Base-by-base conservation (phyloP, 2,329 filamentous ascomycete genomes). In the Fusarium vanettenii region DNA sequence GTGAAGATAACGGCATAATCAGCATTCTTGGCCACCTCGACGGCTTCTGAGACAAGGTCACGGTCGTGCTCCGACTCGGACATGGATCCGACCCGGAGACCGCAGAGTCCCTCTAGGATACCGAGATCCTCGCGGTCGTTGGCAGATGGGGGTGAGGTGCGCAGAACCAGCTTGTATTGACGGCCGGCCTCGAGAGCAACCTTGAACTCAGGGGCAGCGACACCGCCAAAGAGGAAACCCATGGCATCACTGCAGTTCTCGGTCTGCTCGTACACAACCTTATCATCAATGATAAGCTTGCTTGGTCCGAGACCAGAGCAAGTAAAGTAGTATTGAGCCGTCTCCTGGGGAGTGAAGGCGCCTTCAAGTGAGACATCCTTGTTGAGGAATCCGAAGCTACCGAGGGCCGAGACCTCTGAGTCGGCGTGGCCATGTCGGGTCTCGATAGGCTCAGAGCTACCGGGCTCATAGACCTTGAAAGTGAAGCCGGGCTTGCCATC, bases 1-100 rank as follows among this genome's bases (percentile, higher is more conserved):
- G 90, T 89, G 71, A 92, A 79, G 50, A 79, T 63, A 14, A 79
- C 66, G 18, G 92, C 91, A 69, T 91, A 87, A 43, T 93, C 91
- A 1, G 88, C 88, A 10, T 86, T 84, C 73, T 87, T 86, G n/a
- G 92, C 92, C 5, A 89, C 82, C 13, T 87, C 83, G 2, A 90
- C 87, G 6, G 92, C 92, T 69, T 91, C 82, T 0, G 78, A 77
- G 22, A 83, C 67, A 18, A 84, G 77, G 55, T 85, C 83, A 6
- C 77, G 78, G 43, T 85, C 84, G 60, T 81, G 79, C 18, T 80
- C 81, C 1, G 75, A 74, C 20, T 77, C 78, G 0, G 81, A 72
- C 70, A 81, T 83, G 35, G 81, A 76, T 52, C 82, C 82, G 9
- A 82, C 72, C 11, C 79, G 78, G 8, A 82, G 69, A 35, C 81